These are phyloP conservation scores for Neopestalotiopsis rosae DNA, from an alignment of 2,329 filamentous ascomycete species.

Conservation along the genomic window DNA sequence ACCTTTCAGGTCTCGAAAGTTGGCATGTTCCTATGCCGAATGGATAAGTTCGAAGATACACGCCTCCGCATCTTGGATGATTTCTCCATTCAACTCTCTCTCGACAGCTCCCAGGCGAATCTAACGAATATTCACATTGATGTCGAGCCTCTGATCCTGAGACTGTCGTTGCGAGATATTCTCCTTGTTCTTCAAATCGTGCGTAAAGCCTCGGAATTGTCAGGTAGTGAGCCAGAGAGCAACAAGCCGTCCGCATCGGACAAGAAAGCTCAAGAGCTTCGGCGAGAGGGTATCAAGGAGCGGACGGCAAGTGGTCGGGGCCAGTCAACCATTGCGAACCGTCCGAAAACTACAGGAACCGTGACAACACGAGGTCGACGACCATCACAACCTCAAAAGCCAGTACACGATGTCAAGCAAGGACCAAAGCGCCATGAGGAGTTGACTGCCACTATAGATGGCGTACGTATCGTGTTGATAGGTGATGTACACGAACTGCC, in stretches of 20 bases:
- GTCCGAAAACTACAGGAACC: slow-evolving; percentile 43
- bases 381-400: slow-evolving; percentile 28
- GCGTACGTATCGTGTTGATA: slow-evolving; percentile 90
- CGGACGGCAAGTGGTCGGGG: slow-evolving; percentile 62
- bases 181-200: slow-evolving; percentile 92
- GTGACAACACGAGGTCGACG: slow-evolving; percentile 34
- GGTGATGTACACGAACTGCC: slow-evolving; percentile 95
- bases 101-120: slow-evolving; percentile 72
- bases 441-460: slow-evolving; percentile 83
- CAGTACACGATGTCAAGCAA: slow-evolving; percentile 39
- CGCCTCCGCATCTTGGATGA: slow-evolving; percentile 93
- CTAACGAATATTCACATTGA: slow-evolving; percentile 83
- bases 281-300: slow-evolving; percentile 55
- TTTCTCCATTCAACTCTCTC: slow-evolving; percentile 87
- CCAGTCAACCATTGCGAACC: slow-evolving; percentile 54
- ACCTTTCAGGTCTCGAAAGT: slow-evolving; percentile 93
- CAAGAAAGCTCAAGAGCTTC: slow-evolving; percentile 61
- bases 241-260: slow-evolving; percentile 49
- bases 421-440: slow-evolving; percentile 65
- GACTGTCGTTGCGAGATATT: slow-evolving; percentile 92
- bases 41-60: slow-evolving; percentile 95
- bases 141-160: slow-evolving; percentile 87
- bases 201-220: slow-evolving; percentile 87
- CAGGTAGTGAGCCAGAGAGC: slow-evolving; percentile 62
- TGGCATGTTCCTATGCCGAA: slow-evolving; percentile 97